Base-by-base conservation (phyloP, 176 grass and related monocot genomes). In the Lolium rigidum region DNA sequence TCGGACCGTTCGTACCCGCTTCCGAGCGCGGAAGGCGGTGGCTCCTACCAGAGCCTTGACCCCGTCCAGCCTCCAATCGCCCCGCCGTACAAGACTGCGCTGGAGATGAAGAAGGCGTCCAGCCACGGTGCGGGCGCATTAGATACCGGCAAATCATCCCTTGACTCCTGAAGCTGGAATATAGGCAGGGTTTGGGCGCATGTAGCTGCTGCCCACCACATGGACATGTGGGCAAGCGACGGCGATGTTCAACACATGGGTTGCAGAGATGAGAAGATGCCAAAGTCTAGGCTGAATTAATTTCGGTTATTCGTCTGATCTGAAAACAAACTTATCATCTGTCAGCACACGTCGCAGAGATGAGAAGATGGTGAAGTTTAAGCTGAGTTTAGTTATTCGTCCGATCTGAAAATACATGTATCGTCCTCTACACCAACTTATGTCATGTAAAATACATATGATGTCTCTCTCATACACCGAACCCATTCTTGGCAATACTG, bases 31-130 rank as follows among this genome's bases (percentile, higher is more conserved):
- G 84, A 86, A 15, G 83, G 82, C 4, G 84, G 61, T 0, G 87
- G 87, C 24, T 85, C 74, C 9, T 93, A 93, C 73, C 73, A 77
- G 85, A 95, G 89, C 80, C 84, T 98, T 86, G 97, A 94, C 66
- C 92, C 97, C 1, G 84, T 94, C 14, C 97, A 98, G 79, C 97
- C 94, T 28, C 94, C 92, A 3, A 98, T 95, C 35, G 90, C 91
- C 10, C 97, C 92, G 1, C 94, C 94, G 5, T 99, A 95, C 86
- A 95, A 98, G 38, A 95, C 88, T 0, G 93, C 96, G 2, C 41
- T 94, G 39, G 88, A 94, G 70, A 90, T 94, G 80, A 94, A 91
- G 86, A 98, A 91, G 87, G 95, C 87, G 1, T 78, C 84, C 9
- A 90, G 78, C 84, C 93, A 92, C 1, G 65, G 93, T 0, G 25